These are phyloP conservation scores for Polygonum maritimum DNA, from an alignment of 148 eudicot genomes.

Conservation along the genomic window DNA sequence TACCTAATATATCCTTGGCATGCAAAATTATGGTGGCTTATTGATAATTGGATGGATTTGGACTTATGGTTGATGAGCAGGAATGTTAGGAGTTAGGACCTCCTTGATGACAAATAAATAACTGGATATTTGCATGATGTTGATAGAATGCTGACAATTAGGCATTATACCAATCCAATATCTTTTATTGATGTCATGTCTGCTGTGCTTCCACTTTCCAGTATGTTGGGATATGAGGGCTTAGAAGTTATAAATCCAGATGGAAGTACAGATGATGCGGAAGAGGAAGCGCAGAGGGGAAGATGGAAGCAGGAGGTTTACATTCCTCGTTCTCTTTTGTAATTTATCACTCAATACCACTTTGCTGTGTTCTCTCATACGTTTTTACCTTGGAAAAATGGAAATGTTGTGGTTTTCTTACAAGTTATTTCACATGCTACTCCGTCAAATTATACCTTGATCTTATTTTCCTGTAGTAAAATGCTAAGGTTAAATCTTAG, in stretches of 20 bases:
- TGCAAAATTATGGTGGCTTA: background rate
- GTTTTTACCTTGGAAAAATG: background rate
- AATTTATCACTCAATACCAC: background rate
- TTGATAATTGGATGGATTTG: background rate
- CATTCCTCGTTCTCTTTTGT: background rate
- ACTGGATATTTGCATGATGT: background rate
- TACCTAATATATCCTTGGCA: background rate
- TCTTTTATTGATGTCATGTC: background rate
- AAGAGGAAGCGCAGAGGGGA: slow-evolving; percentile 28
- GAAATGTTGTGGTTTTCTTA: background rate
- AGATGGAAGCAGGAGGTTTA: slow-evolving; percentile 30
- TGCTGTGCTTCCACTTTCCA: background rate
- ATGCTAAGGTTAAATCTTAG: background rate
- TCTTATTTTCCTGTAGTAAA: background rate
- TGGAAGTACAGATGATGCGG: slow-evolving; percentile 28
- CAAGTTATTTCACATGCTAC: background rate
- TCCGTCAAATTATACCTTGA: background rate
- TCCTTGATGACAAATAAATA: background rate
- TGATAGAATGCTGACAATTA: background rate
- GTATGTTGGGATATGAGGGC: slow-evolving; percentile 22
- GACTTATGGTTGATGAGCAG: background rate
- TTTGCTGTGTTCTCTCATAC: background rate
- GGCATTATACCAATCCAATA: background rate
- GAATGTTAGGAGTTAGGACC: background rate
- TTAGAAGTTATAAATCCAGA: slow-evolving; percentile 31